Conservation (phyloP, 2,329 filamentous ascomycete genomes). For the Pezicula radicicola region DNA sequence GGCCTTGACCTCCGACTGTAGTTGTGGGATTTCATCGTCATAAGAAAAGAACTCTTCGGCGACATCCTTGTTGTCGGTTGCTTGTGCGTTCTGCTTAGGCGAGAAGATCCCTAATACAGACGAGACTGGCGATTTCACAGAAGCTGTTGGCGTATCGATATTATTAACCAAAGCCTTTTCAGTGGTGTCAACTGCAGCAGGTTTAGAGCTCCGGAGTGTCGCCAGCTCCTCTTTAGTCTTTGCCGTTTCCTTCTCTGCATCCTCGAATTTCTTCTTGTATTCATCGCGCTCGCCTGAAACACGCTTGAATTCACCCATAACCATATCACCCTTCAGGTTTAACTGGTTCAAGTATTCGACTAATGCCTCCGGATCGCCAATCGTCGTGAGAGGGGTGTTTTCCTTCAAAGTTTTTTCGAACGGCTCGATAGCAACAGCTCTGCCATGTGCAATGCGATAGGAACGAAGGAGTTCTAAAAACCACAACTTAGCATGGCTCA, state of each 20-base stretch:
- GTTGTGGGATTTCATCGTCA: conserved; percentile 78
- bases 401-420: conserved; percentile 91
- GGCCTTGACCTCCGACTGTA: conserved; percentile 72
- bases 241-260: conserved; percentile 60
- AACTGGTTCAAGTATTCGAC: conserved; percentile 89
- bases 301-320: conserved; percentile 88
- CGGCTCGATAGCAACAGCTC: conserved; percentile 82
- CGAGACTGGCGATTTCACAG: conserved; percentile 43
- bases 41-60: conserved; percentile 86
- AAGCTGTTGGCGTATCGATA: conserved; percentile 28
- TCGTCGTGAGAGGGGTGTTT: conserved; percentile 86
- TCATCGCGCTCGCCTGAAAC: conserved; percentile 79
- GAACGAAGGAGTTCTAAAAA: conserved; percentile 77
- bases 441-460: conserved; percentile 86
- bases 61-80: conserved; percentile 32
- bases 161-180: conserved; percentile 21
- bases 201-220: conserved; percentile 43
- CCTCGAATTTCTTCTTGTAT: conserved; percentile 73
- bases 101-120: conserved; percentile 49
- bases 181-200: conserved; percentile 23
- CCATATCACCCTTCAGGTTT: conserved; percentile 84
- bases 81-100: conserved; percentile 39
- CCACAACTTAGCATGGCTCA: conserved; percentile 11
- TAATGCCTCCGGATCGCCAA: conserved; percentile 78
- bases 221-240: conserved; percentile 63